Conservation (phyloP, 2,329 filamentous ascomycete species). For the Clonostachys rosea region DNA sequence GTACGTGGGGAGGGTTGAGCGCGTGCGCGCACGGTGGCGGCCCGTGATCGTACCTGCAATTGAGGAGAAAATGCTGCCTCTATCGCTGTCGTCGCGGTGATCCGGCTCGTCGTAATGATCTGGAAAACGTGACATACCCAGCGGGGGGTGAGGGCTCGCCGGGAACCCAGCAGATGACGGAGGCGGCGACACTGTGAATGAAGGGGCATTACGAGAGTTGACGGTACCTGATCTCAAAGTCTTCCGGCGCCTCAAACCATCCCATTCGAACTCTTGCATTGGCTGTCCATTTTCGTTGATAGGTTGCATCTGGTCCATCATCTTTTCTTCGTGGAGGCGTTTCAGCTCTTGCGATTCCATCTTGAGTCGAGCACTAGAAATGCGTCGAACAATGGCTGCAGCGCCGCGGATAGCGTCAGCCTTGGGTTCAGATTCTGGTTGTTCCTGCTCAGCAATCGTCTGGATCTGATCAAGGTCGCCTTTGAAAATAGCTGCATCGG, state of each 20-base stretch:
- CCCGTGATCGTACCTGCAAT: constrained; percentile 51
- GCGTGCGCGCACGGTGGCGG: constrained; percentile 22
- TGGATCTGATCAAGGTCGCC: constrained; percentile 94
- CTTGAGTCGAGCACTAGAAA: constrained; percentile 71
- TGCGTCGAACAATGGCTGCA: constrained; percentile 78
- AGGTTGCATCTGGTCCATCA: constrained; percentile 64
- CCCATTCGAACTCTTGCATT: constrained; percentile 67
- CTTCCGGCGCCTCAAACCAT: constrained; percentile 75
- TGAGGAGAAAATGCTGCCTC: constrained; percentile 45
- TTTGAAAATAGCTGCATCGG: constrained; percentile 85
- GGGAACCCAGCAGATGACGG: constrained; percentile 12
- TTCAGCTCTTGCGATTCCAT: constrained; percentile 77
- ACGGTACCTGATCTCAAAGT: constrained; percentile 33
- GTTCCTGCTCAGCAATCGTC: constrained; percentile 90
- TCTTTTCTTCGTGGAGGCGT: constrained; percentile 74
- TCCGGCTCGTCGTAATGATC: constrained; percentile 49
- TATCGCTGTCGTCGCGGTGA: constrained; percentile 35
- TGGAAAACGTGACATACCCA: constrained; percentile 86
- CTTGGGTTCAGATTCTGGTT: constrained; percentile 94
- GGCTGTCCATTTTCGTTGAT: constrained; percentile 71
- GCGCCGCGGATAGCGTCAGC: constrained; percentile 92
- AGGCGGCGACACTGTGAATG: constrained; percentile 16
- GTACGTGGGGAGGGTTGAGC: constrained; percentile 20
- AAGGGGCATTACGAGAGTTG: constrained; percentile 3
- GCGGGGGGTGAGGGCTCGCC: constrained; percentile 58